Evolutionary conservation across 1,139 yeast genomes (phyloP).

Genomic region (Scheffersomyces segobiensis): DNA sequence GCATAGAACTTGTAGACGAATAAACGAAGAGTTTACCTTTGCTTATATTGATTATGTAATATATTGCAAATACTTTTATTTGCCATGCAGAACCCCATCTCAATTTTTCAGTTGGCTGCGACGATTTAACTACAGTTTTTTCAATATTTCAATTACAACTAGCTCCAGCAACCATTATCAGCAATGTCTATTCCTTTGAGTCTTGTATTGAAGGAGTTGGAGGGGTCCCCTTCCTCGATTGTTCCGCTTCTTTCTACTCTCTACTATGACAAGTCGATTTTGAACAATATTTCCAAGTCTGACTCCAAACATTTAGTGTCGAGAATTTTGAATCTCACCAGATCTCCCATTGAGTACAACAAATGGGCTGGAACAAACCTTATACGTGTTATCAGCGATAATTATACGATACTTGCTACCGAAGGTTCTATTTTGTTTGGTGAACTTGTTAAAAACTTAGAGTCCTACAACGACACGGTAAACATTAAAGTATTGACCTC

Average conservation of each 20-base stretch:
- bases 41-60: background rate
- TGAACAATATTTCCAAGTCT: slow-evolving; percentile 45
- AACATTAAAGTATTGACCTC: slow-evolving; percentile 47
- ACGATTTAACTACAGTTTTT: background rate
- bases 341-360: slow-evolving; percentile 47
- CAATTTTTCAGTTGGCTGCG: background rate
- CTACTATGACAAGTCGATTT: slow-evolving; percentile 27
- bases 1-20: background rate
- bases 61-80: background rate
- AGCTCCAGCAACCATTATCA: background rate
- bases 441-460: slow-evolving; percentile 56
- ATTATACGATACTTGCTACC: slow-evolving; percentile 54
- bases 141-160: background rate
- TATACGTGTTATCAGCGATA: slow-evolving; percentile 48
- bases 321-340: slow-evolving; percentile 53
- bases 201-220: slow-evolving; percentile 35
- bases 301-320: slow-evolving; percentile 59
- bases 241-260: slow-evolving; percentile 35
- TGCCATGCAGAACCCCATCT: background rate
- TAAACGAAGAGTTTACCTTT: background rate
- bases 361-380: slow-evolving; percentile 69
- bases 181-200: slow-evolving; percentile 37
- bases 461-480: slow-evolving; percentile 45
- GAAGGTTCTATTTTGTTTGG: slow-evolving; percentile 63
- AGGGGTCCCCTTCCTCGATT: slow-evolving; percentile 34